phyloP scores from a whole-genome alignment of 768 basidiomycete species.

The Hypholoma sublateritium region DNA sequence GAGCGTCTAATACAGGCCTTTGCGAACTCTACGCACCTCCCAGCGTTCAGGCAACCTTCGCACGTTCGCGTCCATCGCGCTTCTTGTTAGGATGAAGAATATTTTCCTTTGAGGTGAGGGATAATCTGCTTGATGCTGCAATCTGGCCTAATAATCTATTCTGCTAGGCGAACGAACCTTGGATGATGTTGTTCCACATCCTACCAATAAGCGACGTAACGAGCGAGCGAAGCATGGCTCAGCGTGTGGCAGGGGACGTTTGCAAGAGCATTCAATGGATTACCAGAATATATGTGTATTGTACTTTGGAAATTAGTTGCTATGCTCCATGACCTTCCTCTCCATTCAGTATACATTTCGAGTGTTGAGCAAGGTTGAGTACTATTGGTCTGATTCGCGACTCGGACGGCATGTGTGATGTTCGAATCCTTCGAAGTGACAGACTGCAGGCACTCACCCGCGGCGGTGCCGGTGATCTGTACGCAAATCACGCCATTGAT shows the following conservation, averaged over 20 bases:
- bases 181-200: conserved; percentile 61
- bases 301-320: background rate
- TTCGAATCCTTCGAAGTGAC: no score
- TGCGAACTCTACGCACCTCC: conserved; percentile 40
- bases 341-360: background rate
- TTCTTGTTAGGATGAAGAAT: conserved; percentile 62
- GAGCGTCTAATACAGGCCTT: background rate
- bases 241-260: conserved; percentile 54
- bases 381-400: background rate
- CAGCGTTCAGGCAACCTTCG: conserved; percentile 55
- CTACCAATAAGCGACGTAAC: conserved; percentile 73
- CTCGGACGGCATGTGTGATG: no score
- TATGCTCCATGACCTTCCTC: background rate
- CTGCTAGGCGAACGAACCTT: conserved; percentile 15
- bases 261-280: background rate
- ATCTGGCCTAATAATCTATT: conserved; percentile 23
- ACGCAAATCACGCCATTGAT: conserved; percentile 9
- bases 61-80: conserved; percentile 72
- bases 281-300: background rate
- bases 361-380: background rate
- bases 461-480: background rate
- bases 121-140: background rate
- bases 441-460: background rate
- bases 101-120: conserved; percentile 51
- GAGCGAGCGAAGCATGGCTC: conserved; percentile 72